Conservation (phyloP, 1,284 basidiomycete genomes). For the Naganishia sp. region DNA sequence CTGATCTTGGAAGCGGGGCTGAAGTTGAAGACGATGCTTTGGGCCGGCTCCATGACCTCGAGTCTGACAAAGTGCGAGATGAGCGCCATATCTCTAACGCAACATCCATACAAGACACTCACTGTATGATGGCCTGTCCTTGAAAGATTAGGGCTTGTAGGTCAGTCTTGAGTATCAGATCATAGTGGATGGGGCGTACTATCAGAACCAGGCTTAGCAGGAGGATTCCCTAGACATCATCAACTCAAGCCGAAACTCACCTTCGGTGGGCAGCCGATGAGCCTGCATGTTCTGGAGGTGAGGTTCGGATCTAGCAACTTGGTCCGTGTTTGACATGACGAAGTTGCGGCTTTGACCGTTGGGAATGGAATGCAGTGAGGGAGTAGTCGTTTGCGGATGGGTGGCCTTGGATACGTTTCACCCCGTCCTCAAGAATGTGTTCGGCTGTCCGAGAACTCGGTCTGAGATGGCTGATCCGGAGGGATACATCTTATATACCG, state of each 20-base stretch:
- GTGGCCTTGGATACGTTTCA: no score
- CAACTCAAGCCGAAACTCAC: not conserved
- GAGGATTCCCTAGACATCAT: not conserved
- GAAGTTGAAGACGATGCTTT: conserved; percentile 68
- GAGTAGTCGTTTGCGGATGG: no score
- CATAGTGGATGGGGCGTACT: conserved; percentile 73
- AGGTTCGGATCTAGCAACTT: no score
- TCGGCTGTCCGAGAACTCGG: no score
- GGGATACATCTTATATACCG: no score
- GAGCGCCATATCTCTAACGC: not conserved
- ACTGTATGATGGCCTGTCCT: conserved; percentile 71
- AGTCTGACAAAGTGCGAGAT: conserved; percentile 50
- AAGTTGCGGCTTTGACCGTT: no score
- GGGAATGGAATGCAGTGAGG: no score
- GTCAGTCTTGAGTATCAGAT: conserved; percentile 77
- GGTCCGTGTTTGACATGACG: no score
- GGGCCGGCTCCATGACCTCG: conserved; percentile 67
- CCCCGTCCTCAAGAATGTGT: no score
- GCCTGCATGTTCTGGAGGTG: not conserved
- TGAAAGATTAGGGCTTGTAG: conserved; percentile 71
- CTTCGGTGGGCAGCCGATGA: not conserved
- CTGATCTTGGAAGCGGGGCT: conserved; percentile 67
- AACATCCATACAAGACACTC: not conserved
- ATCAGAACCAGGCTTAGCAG: not conserved
- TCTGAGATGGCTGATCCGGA: no score